phyloP scores from a whole-genome alignment of 257 asterid genomes.

The Solanum chaucha region DNA sequence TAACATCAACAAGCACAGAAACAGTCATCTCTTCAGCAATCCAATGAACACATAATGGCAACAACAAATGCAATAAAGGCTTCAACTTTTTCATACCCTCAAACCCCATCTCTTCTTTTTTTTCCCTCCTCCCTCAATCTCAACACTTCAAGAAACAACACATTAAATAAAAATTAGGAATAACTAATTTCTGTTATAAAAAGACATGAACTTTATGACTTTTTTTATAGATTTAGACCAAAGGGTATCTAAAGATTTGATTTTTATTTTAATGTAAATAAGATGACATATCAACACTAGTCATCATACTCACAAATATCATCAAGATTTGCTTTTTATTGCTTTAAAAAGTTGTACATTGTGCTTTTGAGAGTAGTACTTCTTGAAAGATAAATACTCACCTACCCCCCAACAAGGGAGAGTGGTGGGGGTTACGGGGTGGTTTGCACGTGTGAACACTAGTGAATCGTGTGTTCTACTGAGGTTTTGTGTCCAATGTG shows the following conservation, averaged over 20 bases:
- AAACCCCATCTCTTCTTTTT: constrained; percentile 14
- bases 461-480: not conserved
- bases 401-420: too few relatives aligned
- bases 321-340: not conserved
- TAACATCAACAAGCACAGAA: constrained; percentile 81
- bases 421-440: not conserved
- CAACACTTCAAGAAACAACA: constrained; percentile 1
- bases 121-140: not conserved
- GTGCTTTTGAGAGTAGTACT: not conserved
- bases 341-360: not conserved
- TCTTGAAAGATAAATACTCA: not conserved
- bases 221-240: not conserved
- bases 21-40: constrained; percentile 87
- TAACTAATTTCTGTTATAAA: not conserved
- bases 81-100: constrained; percentile 37
- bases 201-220: not conserved
- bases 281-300: not conserved
- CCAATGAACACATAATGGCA: constrained; percentile 79
- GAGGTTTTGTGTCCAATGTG: not conserved
- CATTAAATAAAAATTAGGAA: not conserved
- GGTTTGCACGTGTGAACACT: not conserved
- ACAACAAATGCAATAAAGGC: constrained; percentile 48
- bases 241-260: not conserved
- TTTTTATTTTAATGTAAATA: not conserved
- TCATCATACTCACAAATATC: not conserved